A percentile compares a stretch with the other conserved stretches of the same genome.
phyloP scores from a whole-genome alignment of 148 eudicot genomes.

The Vaccinium corymbosum region DNA sequence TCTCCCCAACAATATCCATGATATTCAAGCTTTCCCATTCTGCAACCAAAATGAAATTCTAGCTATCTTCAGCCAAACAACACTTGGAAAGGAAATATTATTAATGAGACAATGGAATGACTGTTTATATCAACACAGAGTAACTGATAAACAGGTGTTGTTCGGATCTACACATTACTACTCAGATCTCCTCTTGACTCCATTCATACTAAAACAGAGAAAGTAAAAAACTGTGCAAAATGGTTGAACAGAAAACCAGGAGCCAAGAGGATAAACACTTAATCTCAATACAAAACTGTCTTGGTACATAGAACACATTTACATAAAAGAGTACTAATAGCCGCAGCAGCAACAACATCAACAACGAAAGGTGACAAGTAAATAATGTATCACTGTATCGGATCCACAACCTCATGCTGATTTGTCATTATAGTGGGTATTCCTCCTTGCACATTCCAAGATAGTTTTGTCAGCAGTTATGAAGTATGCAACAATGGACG shows the following conservation, averaged over 20 bases:
- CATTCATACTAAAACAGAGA: too few relatives aligned
- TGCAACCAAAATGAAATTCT: background rate
- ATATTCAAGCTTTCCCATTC: background rate
- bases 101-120: background rate
- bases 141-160: background rate
- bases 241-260: background rate
- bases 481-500: conserved; percentile 77
- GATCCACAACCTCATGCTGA: conserved; percentile 20
- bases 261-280: background rate
- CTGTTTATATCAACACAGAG: background rate
- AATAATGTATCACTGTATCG: background rate
- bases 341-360: background rate
- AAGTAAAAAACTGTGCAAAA: too few relatives aligned
- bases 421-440: conserved; percentile 39
- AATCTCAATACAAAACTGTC: background rate
- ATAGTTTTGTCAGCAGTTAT: conserved; percentile 86
- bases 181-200: background rate
- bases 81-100: background rate
- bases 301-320: background rate
- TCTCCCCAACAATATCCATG: background rate
- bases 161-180: background rate
- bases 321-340: background rate
- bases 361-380: background rate
- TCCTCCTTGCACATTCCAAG: conserved; percentile 64
- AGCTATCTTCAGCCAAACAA: background rate